These are phyloP conservation scores for Epichloe gansuensis DNA, from an alignment of 2,329 filamentous ascomycete genomes.

Conservation along the genomic window DNA sequence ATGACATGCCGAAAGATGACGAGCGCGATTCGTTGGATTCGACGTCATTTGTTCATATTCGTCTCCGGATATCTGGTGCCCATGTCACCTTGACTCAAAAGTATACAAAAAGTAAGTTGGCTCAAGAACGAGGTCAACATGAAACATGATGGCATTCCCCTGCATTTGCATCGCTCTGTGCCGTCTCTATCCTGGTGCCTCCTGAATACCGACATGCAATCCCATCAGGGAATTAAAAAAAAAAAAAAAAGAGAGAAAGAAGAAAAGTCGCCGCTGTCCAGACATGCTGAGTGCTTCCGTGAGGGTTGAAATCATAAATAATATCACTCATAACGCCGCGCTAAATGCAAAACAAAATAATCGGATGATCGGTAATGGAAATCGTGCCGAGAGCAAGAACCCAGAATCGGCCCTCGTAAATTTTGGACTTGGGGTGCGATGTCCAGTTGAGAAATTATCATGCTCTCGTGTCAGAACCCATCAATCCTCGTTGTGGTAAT, in stretches of 20 bases:
- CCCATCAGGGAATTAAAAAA: too few relatives aligned
- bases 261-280: too few relatives aligned
- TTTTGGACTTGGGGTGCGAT: background rate
- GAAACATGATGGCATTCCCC: background rate
- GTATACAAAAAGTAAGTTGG: background rate
- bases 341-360: conserved; percentile 2
- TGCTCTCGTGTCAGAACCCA: conserved; percentile 10
- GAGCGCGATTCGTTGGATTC: too few relatives aligned
- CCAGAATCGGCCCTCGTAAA: background rate
- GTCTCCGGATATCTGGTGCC: background rate
- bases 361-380: background rate
- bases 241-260: background rate
- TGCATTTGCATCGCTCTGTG: background rate
- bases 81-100: background rate
- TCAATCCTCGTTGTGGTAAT: conserved; percentile 42
- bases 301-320: background rate
- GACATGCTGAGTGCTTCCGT: background rate
- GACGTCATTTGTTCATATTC: background rate
- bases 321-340: conserved; percentile 5
- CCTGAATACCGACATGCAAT: too few relatives aligned
- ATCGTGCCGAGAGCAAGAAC: background rate
- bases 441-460: background rate
- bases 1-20: background rate
- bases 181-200: background rate
- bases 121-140: background rate